Base-by-base conservation (phyloP, 2,329 filamentous ascomycete genomes). In the Aspergillus pseudoterreus region DNA sequence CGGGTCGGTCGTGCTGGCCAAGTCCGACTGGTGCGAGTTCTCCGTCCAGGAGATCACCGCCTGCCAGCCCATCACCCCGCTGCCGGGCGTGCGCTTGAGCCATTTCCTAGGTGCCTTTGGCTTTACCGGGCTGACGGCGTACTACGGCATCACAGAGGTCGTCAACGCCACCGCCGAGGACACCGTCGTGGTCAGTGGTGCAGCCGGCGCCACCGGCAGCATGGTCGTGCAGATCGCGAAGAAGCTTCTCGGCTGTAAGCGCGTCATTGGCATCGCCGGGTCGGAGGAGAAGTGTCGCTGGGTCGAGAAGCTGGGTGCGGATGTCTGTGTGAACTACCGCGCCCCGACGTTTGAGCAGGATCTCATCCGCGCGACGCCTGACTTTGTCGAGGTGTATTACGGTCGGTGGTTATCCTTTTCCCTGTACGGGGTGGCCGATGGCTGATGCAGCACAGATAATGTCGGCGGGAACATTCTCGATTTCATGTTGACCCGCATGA, bases 271-370 rank as follows among this genome's bases (percentile, higher is more conserved):
- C 10, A 80, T 82, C 49, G 76, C 79, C 0, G 78, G 79, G 3
- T 71, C 73, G 0, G 75, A 78, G 43, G 74, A 74, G 43, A 82
- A 82, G 65, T 82, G 80, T 63, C 61, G 63, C 17, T 78, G 75
- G 72, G 75, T 81, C 1, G 79, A 82, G 58, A 65, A 64, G 43
- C 68, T 82, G 1, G 79, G 79, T 6, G 78, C 78, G 6, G 78
- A 83, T 60, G 63, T 74, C 6, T 81, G 78, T 58, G 57, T 83
- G 51, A 80, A 83, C 68, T 83, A 83, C 65, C 80, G 80, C 60
- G 67, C 68, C 6, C 51, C 70, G 1, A 66, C 67, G 2, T 82
- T 81, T 57, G 67, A 69, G 38, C 59, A 75, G 48, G 72, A 81
- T 21, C 67, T 82, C 2, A 64, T 66, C 52, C 69, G 70, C 9